A percentile compares a stretch with the other conserved stretches of the same genome.
Evolutionary conservation across 2,329 filamentous ascomycete species (phyloP).

Genomic region (Keithomyces neogunnii): DNA sequence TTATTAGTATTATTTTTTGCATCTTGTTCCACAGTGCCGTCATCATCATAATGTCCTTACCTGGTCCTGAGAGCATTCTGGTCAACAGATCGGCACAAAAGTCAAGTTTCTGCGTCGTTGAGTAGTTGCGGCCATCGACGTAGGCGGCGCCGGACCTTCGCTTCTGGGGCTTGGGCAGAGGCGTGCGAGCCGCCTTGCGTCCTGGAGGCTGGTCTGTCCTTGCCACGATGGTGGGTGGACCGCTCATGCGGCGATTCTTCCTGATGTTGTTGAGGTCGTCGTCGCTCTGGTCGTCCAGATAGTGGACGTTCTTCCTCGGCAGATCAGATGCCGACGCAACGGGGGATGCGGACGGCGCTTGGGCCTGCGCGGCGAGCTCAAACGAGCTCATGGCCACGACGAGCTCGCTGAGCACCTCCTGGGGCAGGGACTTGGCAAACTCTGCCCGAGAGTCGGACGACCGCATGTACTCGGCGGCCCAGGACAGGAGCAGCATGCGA

Average conservation of each 20-base stretch:
- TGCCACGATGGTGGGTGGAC: slow-evolving; percentile 8
- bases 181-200: slow-evolving; percentile 19
- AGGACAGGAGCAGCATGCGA: slow-evolving; percentile 47
- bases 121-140: slow-evolving; percentile 23
- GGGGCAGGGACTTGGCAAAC: slow-evolving; percentile 52
- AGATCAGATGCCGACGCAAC: slow-evolving; percentile 10
- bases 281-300: slow-evolving; percentile 20
- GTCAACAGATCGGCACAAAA: slow-evolving; percentile 51
- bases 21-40: too few species aligned
- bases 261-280: slow-evolving; percentile 17
- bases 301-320: slow-evolving; percentile 39
- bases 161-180: slow-evolving; percentile 27
- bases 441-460: slow-evolving; percentile 46
- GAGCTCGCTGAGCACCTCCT: slow-evolving; percentile 54
- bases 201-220: slow-evolving; percentile 15
- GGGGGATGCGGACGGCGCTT: slow-evolving; percentile 11
- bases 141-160: slow-evolving; percentile 24
- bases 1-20: not conserved
- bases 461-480: slow-evolving; percentile 56
- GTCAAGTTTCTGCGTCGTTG: slow-evolving; percentile 38
- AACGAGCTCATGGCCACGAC: slow-evolving; percentile 54
- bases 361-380: slow-evolving; percentile 29
- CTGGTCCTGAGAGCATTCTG: slow-evolving; percentile 54
- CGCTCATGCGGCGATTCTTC: slow-evolving; percentile 33
- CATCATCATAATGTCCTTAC: slow-evolving; percentile 23